A percentile compares a stretch with the other conserved stretches of the same genome.
These are phyloP conservation scores for Suillus weaverae DNA, from an alignment of 768 basidiomycete species.

Conservation along the genomic window DNA sequence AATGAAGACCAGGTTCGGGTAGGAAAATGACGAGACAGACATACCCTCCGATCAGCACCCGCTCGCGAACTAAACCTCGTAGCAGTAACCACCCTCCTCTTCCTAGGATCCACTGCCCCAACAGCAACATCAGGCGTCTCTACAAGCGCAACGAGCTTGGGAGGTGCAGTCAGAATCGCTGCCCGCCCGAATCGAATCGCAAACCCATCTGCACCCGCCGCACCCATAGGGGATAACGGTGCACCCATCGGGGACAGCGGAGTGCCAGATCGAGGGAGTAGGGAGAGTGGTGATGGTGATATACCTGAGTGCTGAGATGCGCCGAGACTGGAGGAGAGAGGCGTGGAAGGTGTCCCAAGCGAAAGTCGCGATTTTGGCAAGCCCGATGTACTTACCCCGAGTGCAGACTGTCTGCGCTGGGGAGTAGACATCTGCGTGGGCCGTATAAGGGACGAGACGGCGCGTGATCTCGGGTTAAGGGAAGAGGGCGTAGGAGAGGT, in stretches of 20 bases:
- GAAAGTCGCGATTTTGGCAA: conserved; percentile 47
- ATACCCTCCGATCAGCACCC: conserved; percentile 80
- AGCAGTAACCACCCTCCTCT: conserved; percentile 82
- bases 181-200: conserved; percentile 63
- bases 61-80: conserved; percentile 83
- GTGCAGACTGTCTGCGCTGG: conserved; percentile 34
- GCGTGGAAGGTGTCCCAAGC: conserved; percentile 41
- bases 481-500: conserved; percentile 30
- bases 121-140: conserved; percentile 89
- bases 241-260: conserved; percentile 29
- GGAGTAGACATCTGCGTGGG: conserved; percentile 52
- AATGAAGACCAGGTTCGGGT: neutral
- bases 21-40: conserved; percentile 26
- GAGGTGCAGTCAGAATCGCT: conserved; percentile 79
- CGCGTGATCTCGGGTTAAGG: conserved; percentile 41
- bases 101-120: conserved; percentile 82
- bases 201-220: conserved; percentile 35
- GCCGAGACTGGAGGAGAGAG: conserved; percentile 30
- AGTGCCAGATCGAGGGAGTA: conserved; percentile 34
- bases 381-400: conserved; percentile 24
- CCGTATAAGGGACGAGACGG: conserved; percentile 52
- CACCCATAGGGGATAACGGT: conserved; percentile 29
- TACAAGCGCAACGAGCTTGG: conserved; percentile 77
- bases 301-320: neutral
- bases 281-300: conserved; percentile 16